Percentiles rank a stretch among this genome's conserved stretches.
Evolutionary conservation across 2,329 filamentous ascomycete genomes (phyloP).

Genomic region (Ceratocystis diversiconidia): DNA sequence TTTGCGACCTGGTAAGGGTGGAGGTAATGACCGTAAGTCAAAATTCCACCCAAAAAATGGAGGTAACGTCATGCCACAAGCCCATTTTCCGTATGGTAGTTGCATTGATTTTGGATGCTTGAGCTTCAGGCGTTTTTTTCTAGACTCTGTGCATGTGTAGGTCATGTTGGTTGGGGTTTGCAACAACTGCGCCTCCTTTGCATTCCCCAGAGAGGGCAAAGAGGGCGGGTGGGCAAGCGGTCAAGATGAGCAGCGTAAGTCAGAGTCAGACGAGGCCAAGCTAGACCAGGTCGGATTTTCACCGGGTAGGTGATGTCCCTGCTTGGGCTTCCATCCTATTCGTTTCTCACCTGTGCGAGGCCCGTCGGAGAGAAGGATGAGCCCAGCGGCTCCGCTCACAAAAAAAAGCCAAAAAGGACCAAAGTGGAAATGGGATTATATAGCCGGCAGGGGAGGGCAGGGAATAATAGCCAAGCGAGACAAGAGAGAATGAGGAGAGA

Average conservation of each 20-base stretch:
- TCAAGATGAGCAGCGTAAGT: background rate
- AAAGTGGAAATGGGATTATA: background rate
- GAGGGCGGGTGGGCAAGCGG: background rate
- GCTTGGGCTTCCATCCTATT: background rate
- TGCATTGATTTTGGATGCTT: background rate
- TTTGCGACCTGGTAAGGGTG: background rate
- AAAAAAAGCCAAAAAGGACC: constrained; percentile 6
- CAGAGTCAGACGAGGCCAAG: background rate
- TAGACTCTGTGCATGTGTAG: background rate
- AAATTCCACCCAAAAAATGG: background rate
- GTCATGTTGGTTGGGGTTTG: background rate
- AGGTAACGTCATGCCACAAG: background rate
- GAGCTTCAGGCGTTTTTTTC: background rate
- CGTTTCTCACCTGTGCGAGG: background rate
- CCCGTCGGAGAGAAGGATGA: constrained; percentile 8
- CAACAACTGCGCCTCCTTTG: constrained; percentile 2
- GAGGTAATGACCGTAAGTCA: background rate
- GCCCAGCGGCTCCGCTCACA: constrained; percentile 7
- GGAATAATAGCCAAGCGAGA: constrained; percentile 6
- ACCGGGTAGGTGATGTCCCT: background rate
- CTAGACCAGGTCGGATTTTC: background rate
- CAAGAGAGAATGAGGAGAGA: constrained; percentile 1
- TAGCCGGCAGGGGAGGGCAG: background rate
- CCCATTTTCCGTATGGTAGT: background rate
- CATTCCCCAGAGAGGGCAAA: background rate